Evolutionary conservation across 2,329 filamentous ascomycete genomes (phyloP).

Genomic region (Chrysosporium queenslandicum): DNA sequence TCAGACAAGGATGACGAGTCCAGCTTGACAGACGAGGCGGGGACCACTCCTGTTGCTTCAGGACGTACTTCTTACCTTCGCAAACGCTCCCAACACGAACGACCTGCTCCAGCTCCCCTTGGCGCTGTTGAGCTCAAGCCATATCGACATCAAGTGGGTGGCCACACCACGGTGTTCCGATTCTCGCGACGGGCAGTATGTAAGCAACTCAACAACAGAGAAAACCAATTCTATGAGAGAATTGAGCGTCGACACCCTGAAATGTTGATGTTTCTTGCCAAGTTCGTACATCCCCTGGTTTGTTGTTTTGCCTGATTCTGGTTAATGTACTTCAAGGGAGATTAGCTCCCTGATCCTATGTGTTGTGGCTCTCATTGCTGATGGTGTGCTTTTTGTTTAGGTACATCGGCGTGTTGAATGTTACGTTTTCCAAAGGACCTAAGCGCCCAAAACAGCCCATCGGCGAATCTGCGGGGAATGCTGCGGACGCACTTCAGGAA

Average conservation of each 20-base stretch:
- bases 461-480: conserved; percentile 20
- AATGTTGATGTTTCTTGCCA: conserved; percentile 79
- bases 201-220: conserved; percentile 94
- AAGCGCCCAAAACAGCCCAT: conserved; percentile 47
- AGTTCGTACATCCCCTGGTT: conserved; percentile 44
- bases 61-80: conserved; percentile 26
- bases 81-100: conserved; percentile 24
- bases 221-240: conserved; percentile 97
- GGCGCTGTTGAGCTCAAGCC: conserved; percentile 93
- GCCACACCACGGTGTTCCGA: conserved; percentile 90
- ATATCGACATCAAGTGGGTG: conserved; percentile 94
- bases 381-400: conserved; percentile 37
- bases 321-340: not conserved
- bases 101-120: conserved; percentile 45
- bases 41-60: conserved; percentile 38
- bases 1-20: conserved; percentile 43
- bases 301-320: conserved; percentile 9
- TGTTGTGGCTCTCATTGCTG: not conserved
- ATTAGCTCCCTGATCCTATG: not conserved
- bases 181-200: conserved; percentile 93
- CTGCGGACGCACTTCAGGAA: conserved; percentile 3
- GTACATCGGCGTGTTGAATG: conserved; percentile 94
- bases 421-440: conserved; percentile 78
- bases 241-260: conserved; percentile 86
- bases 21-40: conserved; percentile 46